Conservation (phyloP, 306 rosid species). For the Inga leiocalycina region DNA sequence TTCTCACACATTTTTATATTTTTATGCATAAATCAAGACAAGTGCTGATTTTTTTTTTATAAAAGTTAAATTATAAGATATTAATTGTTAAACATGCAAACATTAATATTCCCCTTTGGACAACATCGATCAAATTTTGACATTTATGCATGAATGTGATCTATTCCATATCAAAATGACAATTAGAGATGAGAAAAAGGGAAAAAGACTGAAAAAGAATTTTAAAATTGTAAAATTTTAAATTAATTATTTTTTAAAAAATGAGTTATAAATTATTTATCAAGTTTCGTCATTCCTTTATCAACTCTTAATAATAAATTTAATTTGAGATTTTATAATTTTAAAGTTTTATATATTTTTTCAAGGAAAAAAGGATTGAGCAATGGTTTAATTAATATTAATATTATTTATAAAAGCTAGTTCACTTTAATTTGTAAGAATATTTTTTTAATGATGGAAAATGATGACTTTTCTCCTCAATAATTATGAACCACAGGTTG, state of each 20-base stretch:
- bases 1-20: neutral
- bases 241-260: too few species aligned
- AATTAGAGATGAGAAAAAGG: neutral
- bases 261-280: too few species aligned
- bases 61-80: neutral
- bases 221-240: too few species aligned
- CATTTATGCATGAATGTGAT: neutral
- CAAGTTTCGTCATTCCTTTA: too few species aligned
- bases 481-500: neutral
- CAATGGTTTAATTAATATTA: neutral
- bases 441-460: neutral
- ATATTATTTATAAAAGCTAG: neutral
- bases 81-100: neutral
- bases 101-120: neutral
- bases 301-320: too few species aligned
- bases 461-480: slow-evolving; percentile 11
- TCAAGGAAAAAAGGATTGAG: neutral
- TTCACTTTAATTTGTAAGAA: neutral
- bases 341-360: too few species aligned
- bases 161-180: neutral
- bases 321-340: too few species aligned
- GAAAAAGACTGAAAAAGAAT: too few species aligned
- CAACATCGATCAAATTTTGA: neutral
- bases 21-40: neutral
- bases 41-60: neutral